These are phyloP conservation scores for Astraeus odoratus DNA, from an alignment of 768 basidiomycete species.

Conservation along the genomic window DNA sequence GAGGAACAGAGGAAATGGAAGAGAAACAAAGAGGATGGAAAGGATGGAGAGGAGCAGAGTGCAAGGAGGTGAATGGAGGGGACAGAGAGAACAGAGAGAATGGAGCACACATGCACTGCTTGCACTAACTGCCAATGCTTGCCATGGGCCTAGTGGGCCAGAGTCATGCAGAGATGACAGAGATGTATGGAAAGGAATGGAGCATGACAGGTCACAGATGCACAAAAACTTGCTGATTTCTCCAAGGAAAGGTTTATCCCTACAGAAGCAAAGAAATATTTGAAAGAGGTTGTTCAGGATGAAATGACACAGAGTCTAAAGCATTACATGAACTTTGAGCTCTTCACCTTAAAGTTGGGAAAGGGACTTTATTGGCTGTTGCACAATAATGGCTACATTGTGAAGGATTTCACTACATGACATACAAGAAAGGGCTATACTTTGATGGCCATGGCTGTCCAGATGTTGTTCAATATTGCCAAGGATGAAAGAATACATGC, in stretches of 20 bases:
- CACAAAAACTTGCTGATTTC: slow-evolving; percentile 3
- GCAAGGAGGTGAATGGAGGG: no score
- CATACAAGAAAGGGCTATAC: slow-evolving; percentile 10
- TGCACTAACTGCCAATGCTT: no score
- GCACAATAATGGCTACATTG: not conserved
- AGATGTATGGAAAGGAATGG: no score
- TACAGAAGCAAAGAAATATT: slow-evolving; percentile 18
- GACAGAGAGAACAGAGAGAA: no score
- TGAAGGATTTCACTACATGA: slow-evolving; percentile 1
- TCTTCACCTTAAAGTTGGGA: slow-evolving; percentile 4
- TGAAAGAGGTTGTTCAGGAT: slow-evolving; percentile 1
- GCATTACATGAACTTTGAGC: slow-evolving; percentile 1
- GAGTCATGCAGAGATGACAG: no score
- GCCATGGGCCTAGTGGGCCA: no score
- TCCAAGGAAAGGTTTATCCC: not conserved
- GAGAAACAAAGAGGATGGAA: no score
- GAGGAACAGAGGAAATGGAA: no score
- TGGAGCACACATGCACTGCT: no score
- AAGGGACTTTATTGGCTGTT: not conserved
- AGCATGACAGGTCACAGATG: slow-evolving; percentile 26
- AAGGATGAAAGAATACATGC: slow-evolving; percentile 17
- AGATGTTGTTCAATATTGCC: slow-evolving; percentile 14
- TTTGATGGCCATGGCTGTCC: slow-evolving; percentile 16
- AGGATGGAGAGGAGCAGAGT: no score
- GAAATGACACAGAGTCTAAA: slow-evolving; percentile 1